Conservation (phyloP, 305 asterid genomes). For the Rubia peregrina region DNA sequence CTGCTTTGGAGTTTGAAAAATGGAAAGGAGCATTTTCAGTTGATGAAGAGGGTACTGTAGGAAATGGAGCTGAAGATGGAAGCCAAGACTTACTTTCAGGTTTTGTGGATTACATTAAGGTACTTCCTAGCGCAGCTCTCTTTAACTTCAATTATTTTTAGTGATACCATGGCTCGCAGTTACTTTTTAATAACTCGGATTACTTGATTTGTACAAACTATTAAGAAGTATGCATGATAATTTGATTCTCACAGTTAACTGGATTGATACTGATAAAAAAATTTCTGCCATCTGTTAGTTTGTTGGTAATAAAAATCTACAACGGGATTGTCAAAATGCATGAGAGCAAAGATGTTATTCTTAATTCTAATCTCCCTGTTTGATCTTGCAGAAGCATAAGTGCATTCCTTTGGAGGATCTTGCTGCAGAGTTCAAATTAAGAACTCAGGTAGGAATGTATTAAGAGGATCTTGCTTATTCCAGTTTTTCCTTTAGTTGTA, state of each 20-base stretch:
- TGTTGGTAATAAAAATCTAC: neutral
- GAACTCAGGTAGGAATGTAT: constrained; percentile 80
- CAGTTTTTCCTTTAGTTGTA: neutral
- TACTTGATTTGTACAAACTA: neutral
- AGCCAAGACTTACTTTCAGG: constrained; percentile 72
- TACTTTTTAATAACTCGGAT: neutral
- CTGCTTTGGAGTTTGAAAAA: constrained; percentile 86
- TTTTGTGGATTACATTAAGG: constrained; percentile 97
- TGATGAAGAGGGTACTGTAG: constrained; percentile 96
- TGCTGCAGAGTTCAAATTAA: constrained; percentile 93
- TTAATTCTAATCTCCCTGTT: constrained; percentile 16
- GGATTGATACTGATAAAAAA: neutral
- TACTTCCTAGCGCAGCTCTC: constrained; percentile 17
- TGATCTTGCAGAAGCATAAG: constrained; percentile 69
- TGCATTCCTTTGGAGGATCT: constrained; percentile 96
- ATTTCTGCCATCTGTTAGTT: neutral
- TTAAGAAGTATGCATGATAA: neutral
- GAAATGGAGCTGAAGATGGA: constrained; percentile 79
- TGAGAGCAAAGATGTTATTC: neutral
- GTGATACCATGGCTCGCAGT: neutral
- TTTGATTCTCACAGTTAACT: neutral
- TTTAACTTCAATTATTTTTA: neutral
- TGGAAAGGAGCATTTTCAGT: constrained; percentile 95
- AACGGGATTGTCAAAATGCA: neutral
- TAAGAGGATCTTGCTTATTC: too few relatives aligned